phyloP scores from a whole-genome alignment of 805 yeast genomes.

The Yarrowia sp. region DNA sequence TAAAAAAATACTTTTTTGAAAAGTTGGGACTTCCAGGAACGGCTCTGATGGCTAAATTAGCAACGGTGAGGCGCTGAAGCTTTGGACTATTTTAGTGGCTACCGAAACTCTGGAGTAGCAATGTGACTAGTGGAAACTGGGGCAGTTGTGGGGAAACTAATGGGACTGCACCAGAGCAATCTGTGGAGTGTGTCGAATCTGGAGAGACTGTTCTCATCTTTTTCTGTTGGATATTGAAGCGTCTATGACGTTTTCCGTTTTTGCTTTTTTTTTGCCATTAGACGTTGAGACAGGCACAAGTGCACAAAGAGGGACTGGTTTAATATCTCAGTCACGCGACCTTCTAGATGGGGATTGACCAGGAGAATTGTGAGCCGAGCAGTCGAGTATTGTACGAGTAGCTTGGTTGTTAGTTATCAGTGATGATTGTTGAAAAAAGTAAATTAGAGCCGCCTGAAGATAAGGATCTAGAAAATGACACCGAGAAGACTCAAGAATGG shows the following conservation, averaged over 20 bases:
- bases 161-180: not conserved
- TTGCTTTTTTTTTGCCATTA: not conserved
- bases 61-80: constrained; percentile 3
- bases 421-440: too few species aligned
- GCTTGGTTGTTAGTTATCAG: too few species aligned
- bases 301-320: not conserved
- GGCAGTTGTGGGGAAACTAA: not conserved
- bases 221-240: too few species aligned
- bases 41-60: not conserved
- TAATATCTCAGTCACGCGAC: constrained; percentile 7
- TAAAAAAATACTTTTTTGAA: too few species aligned
- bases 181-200: not conserved
- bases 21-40: not conserved
- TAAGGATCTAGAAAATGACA: too few species aligned
- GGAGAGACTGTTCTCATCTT: too few species aligned
- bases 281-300: not conserved
- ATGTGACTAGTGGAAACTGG: not conserved
- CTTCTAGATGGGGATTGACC: not conserved
- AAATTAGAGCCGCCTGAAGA: too few species aligned
- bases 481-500: too few species aligned
- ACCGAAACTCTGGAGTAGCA: not conserved
- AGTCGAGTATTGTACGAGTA: too few species aligned
- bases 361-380: too few species aligned
- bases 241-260: too few species aligned
- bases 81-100: not conserved